Conservation (phyloP, 257 asterid species). For the Solanum lycopersicoides region DNA sequence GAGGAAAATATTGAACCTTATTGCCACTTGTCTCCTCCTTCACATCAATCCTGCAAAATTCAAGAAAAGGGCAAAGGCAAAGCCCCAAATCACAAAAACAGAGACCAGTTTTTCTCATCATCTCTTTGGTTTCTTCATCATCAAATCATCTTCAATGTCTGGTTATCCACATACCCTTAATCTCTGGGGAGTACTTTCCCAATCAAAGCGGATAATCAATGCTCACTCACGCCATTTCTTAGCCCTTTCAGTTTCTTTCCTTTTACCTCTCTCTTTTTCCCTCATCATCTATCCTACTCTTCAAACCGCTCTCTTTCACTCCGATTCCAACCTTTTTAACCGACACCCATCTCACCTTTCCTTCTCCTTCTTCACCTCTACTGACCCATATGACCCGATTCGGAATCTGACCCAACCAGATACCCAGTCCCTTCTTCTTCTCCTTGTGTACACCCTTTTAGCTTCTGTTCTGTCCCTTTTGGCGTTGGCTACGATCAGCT, state of each 20-base stretch:
- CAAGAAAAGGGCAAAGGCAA: not conserved
- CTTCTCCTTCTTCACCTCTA: constrained; percentile 14
- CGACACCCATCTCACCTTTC: constrained; percentile 6
- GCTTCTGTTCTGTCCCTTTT: constrained; percentile 15
- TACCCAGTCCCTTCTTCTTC: not conserved
- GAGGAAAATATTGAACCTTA: not conserved
- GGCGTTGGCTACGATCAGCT: constrained; percentile 41
- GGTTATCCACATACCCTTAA: constrained; percentile 21
- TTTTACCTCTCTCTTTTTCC: constrained; percentile 53
- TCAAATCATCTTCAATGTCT: not conserved
- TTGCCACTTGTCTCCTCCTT: not conserved
- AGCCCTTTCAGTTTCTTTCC: constrained; percentile 50
- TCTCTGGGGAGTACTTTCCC: constrained; percentile 47
- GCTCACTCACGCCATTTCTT: constrained; percentile 59
- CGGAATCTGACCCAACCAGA: not conserved
- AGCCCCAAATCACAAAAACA: not conserved
- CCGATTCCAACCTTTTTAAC: constrained; percentile 13
- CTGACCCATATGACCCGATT: constrained; percentile 14
- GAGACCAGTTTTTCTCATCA: not conserved
- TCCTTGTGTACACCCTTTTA: constrained; percentile 15
- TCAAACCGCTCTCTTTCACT: constrained; percentile 6
- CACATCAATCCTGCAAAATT: not conserved
- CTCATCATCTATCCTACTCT: constrained; percentile 33
- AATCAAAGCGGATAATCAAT: constrained; percentile 44
- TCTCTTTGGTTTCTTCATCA: not conserved